Percentiles rank a stretch among this genome's conserved stretches.
phyloP scores from a whole-genome alignment of 1,139 yeast species.

The Geotrichum macrosporum region DNA sequence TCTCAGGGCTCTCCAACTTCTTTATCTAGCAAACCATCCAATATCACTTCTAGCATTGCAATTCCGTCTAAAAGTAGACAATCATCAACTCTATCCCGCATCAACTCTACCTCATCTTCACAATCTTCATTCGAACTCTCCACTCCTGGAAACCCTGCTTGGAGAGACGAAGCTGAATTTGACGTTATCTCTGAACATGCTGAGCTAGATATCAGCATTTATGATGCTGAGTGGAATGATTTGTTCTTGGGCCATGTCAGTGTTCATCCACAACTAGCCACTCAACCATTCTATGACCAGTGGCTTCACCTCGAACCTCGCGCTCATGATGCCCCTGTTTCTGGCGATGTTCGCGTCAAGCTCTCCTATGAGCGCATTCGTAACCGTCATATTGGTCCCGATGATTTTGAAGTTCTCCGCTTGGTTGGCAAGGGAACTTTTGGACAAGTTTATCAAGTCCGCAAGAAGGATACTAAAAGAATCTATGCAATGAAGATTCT shows the following conservation, averaged over 20 bases:
- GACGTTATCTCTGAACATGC: conserved; percentile 76
- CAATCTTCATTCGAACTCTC: conserved; percentile 1
- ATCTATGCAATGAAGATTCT: conserved; percentile 96
- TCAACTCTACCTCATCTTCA: conserved; percentile 30
- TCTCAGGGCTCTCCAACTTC: conserved; percentile 51
- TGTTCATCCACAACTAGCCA: conserved; percentile 59
- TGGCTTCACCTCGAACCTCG: conserved; percentile 78
- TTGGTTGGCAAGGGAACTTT: conserved; percentile 93
- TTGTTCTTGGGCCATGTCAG: conserved; percentile 81
- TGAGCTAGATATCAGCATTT: conserved; percentile 78
- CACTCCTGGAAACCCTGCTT: conserved; percentile 52
- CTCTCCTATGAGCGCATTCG: conserved; percentile 68
- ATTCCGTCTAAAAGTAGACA: conserved; percentile 47
- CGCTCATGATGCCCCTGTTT: conserved; percentile 67
- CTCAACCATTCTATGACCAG: conserved; percentile 44
- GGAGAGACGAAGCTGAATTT: conserved; percentile 90
- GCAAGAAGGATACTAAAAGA: conserved; percentile 79
- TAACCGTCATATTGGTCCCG: conserved; percentile 81
- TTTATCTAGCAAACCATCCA: conserved; percentile 25
- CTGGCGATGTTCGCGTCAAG: conserved; percentile 70
- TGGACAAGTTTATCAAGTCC: conserved; percentile 95
- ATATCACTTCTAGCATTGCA: conserved; percentile 38
- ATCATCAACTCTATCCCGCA: conserved; percentile 41
- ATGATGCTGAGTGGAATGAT: conserved; percentile 79
- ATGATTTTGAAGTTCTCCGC: conserved; percentile 86